Evolutionary conservation across 192 early-diverging fungal genomes (phyloP), one percentile per base, ranked within the genome.

Genomic region (Coemansia sp.): DNA sequence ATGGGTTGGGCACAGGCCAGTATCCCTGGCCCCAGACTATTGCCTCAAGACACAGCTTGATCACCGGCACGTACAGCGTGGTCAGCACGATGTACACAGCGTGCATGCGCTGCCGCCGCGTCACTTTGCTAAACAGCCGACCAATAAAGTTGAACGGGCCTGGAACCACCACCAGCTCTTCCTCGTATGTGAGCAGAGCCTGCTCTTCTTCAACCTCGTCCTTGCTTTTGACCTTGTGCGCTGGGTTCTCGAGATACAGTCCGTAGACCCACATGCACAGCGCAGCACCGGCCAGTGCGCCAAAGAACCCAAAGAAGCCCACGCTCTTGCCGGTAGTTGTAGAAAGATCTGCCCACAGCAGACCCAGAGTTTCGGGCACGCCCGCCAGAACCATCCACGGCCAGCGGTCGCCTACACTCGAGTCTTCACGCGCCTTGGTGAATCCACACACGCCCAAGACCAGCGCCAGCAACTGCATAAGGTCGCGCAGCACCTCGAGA

Each of bases 1-100:
- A 84, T 2, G 82, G 82, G 34, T 84, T 84, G 50, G 71, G 36
- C 4, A 81, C 75, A 4, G 78, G 53, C 82, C 82, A 84, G 72
- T 65, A 84, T 11, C 67, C 71, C 54, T 84, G 75, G 49, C 54
- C 48, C 82, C 82, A 84, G 49, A 81, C 75, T 3, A 84, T 55
- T 2, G 82, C 72, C 50, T 84, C 82, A 14, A 84, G 23, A 20
- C 78, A 69, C 22, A 84, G 69, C 64, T 84, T 84, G 21, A 74
- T 46, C 19, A 78, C 59, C 10, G 82, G 82, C 2, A 84, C 62
- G 47, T 84, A 84, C 60, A 84, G 64, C 21, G 82, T 84, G 2
- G 75, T 64, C 65, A 84, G 59, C n/a, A 72, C 60, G n/a, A 69
- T 46, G 28, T 72, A 74, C 36, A 74, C 23, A 2, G 72, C 65